Evolutionary conservation across 2,329 filamentous ascomycete genomes (phyloP).

Genomic region (Apiospora marii): DNA sequence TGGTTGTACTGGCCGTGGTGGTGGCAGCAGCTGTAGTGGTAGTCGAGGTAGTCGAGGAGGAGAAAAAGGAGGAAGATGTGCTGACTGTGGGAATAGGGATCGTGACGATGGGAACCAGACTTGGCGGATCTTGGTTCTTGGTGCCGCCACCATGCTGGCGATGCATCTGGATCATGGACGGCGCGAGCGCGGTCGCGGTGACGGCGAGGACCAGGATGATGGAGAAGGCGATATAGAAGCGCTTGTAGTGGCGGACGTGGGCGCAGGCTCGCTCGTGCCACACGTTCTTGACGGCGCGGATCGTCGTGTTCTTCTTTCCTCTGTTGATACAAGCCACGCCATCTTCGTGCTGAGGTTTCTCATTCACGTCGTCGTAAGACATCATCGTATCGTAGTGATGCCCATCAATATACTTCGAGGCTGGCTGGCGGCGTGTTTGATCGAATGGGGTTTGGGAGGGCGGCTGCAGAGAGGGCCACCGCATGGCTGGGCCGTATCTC

Average conservation of each 20-base stretch:
- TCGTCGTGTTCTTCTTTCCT: neutral
- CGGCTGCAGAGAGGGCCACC: no score
- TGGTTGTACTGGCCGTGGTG: neutral
- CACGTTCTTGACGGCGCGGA: conserved; percentile 1
- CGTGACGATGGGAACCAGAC: no score
- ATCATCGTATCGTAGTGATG: neutral
- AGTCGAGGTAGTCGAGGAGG: no score
- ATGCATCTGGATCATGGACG: neutral
- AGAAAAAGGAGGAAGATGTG: neutral
- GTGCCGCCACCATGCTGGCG: neutral
- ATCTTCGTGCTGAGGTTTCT: neutral
- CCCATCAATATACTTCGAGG: neutral
- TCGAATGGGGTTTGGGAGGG: neutral
- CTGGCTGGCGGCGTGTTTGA: neutral
- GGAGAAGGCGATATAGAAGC: neutral
- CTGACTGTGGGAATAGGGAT: neutral
- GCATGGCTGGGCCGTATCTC: neutral
- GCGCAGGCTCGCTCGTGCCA: neutral
- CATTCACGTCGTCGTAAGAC: neutral
- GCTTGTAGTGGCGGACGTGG: neutral
- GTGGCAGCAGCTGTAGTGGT: neutral
- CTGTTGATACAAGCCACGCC: no score
- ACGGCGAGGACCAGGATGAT: neutral
- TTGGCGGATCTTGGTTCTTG: no score
- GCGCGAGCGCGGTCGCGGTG: neutral